phyloP scores from a whole-genome alignment of 2,329 filamentous ascomycete genomes.

The Trichoderma lentiforme region DNA sequence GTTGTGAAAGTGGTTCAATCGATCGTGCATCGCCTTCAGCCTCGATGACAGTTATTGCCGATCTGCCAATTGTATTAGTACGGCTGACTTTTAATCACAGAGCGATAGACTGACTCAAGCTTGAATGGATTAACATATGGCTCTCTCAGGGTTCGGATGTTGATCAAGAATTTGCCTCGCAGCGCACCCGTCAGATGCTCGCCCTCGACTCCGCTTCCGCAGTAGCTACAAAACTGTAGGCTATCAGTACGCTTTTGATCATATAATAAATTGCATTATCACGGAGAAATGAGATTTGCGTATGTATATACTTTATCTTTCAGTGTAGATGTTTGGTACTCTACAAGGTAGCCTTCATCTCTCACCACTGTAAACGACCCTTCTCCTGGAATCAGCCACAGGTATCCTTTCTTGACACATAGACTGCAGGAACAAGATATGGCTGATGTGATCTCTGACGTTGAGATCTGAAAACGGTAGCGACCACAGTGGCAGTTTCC shows the following conservation, averaged over 20 bases:
- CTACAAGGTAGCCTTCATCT: constrained; percentile 17
- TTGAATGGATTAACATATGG: constrained; percentile 25
- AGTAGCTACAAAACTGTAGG: constrained; percentile 29
- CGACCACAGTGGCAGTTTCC: constrained; percentile 33
- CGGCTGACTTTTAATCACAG: neutral
- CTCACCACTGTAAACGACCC: constrained; percentile 16
- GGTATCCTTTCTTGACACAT: constrained; percentile 30
- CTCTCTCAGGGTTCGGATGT: constrained; percentile 25
- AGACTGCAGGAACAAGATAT: constrained; percentile 26
- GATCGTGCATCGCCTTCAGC: neutral
- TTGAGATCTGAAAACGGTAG: constrained; percentile 26
- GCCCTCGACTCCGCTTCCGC: constrained; percentile 27
- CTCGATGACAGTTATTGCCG: neutral
- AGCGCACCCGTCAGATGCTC: constrained; percentile 26
- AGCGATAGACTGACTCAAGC: constrained; percentile 20
- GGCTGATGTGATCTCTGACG: constrained; percentile 10
- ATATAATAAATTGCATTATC: neutral
- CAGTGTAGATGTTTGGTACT: constrained; percentile 3
- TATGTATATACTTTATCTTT: constrained; percentile 20
- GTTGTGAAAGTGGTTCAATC: too few relatives aligned
- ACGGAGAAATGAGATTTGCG: neutral
- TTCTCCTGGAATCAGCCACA: constrained; percentile 24
- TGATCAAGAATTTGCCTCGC: constrained; percentile 24
- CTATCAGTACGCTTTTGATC: neutral
- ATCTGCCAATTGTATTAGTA: neutral